phyloP scores from a whole-genome alignment of 805 yeast genomes.

The Groenewaldozyma tartarivorans region DNA sequence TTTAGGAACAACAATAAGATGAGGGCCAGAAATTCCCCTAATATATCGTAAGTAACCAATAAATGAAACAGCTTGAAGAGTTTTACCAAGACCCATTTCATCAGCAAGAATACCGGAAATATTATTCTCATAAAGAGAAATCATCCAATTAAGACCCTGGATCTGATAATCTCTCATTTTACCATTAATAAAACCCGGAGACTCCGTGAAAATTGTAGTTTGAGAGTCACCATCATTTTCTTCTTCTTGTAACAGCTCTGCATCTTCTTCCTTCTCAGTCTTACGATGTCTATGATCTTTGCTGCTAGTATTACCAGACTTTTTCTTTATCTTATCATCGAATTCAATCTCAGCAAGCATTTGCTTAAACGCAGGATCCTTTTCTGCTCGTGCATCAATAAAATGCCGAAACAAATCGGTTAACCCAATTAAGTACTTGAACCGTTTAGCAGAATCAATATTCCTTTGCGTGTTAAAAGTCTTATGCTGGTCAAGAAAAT shows the following conservation, averaged over 20 bases:
- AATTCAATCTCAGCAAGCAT: conserved; percentile 25
- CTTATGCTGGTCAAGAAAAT: conserved; percentile 23
- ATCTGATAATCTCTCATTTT: conserved; percentile 81
- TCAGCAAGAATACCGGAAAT: conserved; percentile 92
- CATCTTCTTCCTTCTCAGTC: conserved; percentile 93
- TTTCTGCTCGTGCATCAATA: conserved; percentile 69
- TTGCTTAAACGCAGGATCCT: conserved; percentile 52
- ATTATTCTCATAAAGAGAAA: conserved; percentile 76
- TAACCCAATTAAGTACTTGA: conserved; percentile 68
- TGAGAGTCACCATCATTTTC: conserved; percentile 41
- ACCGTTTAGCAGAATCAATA: conserved; percentile 65
- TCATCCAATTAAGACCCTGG: conserved; percentile 93
- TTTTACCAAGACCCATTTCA: conserved; percentile 97
- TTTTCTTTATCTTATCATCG: conserved; percentile 13
- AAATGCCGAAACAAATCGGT: conserved; percentile 85
- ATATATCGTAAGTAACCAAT: conserved; percentile 78
- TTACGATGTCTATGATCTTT: conserved; percentile 57
- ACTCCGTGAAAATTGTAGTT: conserved; percentile 70
- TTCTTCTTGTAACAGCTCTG: conserved; percentile 78
- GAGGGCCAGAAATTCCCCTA: conserved; percentile 78
- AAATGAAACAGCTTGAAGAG: conserved; percentile 88
- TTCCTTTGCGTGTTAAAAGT: conserved; percentile 21
- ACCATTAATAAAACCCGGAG: conserved; percentile 73
- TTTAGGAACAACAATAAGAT: conserved; percentile 86
- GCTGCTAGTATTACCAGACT: neutral